phyloP scores from a whole-genome alignment of 306 rosid species.

The Quillaja saponaria region DNA sequence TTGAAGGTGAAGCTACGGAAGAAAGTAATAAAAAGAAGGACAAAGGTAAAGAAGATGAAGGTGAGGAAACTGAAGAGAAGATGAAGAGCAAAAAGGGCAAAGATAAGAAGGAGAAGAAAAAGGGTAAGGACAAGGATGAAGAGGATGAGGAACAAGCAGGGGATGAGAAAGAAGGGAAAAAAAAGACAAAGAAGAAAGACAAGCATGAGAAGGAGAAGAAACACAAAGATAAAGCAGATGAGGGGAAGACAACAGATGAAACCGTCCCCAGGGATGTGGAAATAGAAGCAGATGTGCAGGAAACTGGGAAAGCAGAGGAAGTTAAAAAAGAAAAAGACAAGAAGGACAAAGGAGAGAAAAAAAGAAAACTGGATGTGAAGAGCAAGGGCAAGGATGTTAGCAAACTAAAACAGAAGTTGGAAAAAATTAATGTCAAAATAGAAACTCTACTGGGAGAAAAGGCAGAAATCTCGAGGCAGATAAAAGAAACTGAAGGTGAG shows the following conservation, averaged over 20 bases:
- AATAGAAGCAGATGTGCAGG: slow-evolving; percentile 36
- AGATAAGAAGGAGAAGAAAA: slow-evolving; percentile 12
- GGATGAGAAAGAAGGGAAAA: slow-evolving; percentile 5
- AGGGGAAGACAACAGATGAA: too few species aligned
- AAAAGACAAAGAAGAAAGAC: neutral
- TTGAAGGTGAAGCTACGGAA: slow-evolving; percentile 13
- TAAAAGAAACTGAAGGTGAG: slow-evolving; percentile 51
- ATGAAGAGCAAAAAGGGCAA: slow-evolving; percentile 9
- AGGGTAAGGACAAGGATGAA: slow-evolving; percentile 7
- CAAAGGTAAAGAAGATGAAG: slow-evolving; percentile 14
- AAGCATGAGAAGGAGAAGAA: slow-evolving; percentile 14
- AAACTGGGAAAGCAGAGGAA: slow-evolving; percentile 18
- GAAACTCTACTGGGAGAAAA: slow-evolving; percentile 50
- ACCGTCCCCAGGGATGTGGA: slow-evolving; percentile 43
- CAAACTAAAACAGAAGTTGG: slow-evolving; percentile 61
- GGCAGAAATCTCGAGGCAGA: slow-evolving; percentile 52
- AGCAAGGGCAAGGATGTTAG: slow-evolving; percentile 46
- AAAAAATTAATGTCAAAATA: slow-evolving; percentile 51
- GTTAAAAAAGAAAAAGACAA: slow-evolving; percentile 36
- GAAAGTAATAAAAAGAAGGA: neutral
- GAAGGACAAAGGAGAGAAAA: slow-evolving; percentile 51
- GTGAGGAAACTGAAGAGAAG: slow-evolving; percentile 7
- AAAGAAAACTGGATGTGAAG: slow-evolving; percentile 44
- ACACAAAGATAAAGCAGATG: slow-evolving; percentile 15
- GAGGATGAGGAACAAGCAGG: slow-evolving; percentile 1